Percentiles rank a stretch among this genome's conserved stretches.
phyloP scores from a whole-genome alignment of 2,329 filamentous ascomycete genomes.

The Colletotrichum falcatum region DNA sequence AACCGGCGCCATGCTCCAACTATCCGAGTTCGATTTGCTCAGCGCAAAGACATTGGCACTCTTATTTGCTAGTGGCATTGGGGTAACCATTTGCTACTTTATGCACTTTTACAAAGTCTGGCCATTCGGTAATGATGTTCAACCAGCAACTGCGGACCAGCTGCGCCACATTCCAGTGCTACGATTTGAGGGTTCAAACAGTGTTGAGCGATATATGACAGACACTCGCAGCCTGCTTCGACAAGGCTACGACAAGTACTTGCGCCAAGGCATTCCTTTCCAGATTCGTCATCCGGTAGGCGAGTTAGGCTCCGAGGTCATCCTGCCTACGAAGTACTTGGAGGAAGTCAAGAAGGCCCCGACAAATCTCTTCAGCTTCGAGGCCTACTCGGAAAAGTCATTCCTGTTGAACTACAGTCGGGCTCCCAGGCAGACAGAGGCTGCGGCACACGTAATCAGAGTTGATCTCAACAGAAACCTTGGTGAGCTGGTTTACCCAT shows the following conservation, averaged over 20 bases:
- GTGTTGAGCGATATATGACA: not conserved
- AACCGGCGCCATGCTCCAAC: not conserved
- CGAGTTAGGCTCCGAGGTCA: not conserved
- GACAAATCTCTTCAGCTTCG: conserved; percentile 7
- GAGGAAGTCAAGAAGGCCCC: conserved; percentile 17
- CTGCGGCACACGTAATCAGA: not conserved
- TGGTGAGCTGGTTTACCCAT: not conserved
- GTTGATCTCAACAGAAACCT: conserved; percentile 2
- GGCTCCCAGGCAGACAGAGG: conserved; percentile 5
- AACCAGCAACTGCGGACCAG: not conserved
- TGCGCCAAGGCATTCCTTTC: conserved; percentile 3
- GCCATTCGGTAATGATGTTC: not conserved
- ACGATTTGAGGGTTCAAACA: not conserved
- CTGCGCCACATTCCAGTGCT: conserved; percentile 1
- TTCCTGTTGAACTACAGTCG: conserved; percentile 3
- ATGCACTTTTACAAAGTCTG: not conserved
- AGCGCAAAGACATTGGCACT: not conserved
- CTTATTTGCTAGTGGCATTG: not conserved
- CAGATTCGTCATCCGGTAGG: conserved; percentile 5
- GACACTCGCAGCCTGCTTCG: conserved; percentile 2
- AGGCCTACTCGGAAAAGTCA: conserved; percentile 6
- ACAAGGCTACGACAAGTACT: conserved; percentile 13
- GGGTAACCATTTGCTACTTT: not conserved
- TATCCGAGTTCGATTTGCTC: not conserved
- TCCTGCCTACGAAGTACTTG: conserved; percentile 1